phyloP scores from a whole-genome alignment of 2,329 filamentous ascomycete genomes.

The Penicillium sumatraense region DNA sequence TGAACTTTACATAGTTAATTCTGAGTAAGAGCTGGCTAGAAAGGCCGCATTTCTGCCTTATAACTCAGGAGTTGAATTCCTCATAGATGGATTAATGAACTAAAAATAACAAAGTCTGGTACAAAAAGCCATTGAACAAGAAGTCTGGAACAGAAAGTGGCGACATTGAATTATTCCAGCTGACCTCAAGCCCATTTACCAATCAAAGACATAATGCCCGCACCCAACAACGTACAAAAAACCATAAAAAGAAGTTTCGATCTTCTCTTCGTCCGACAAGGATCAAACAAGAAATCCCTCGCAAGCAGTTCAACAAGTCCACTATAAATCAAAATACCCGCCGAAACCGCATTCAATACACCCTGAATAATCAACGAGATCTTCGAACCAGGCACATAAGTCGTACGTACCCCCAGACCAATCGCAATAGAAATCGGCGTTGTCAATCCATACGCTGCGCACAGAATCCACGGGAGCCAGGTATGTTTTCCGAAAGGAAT shows the following conservation, averaged over 20 bases:
- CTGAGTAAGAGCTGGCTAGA: too few relatives aligned
- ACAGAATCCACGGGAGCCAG: conserved; percentile 56
- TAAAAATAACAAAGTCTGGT: too few relatives aligned
- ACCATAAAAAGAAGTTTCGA: conserved; percentile 48
- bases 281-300: conserved; percentile 56
- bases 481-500: conserved; percentile 54
- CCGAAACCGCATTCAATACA: conserved; percentile 52
- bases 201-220: conserved; percentile 52
- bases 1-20: too few relatives aligned
- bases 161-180: conserved; percentile 10
- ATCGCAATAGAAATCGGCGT: conserved; percentile 56
- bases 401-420: conserved; percentile 52
- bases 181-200: conserved; percentile 59
- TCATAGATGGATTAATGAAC: too few relatives aligned
- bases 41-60: too few relatives aligned
- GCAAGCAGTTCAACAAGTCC: conserved; percentile 56
- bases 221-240: conserved; percentile 43
- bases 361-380: conserved; percentile 51
- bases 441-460: conserved; percentile 55
- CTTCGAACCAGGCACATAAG: conserved; percentile 46
- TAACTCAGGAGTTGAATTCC: too few relatives aligned
- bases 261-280: conserved; percentile 33
- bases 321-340: conserved; percentile 56
- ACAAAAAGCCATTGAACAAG: too few relatives aligned
- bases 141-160: too few relatives aligned